phyloP scores from a whole-genome alignment of 1,284 basidiomycete species.

The Athelia sp. region DNA sequence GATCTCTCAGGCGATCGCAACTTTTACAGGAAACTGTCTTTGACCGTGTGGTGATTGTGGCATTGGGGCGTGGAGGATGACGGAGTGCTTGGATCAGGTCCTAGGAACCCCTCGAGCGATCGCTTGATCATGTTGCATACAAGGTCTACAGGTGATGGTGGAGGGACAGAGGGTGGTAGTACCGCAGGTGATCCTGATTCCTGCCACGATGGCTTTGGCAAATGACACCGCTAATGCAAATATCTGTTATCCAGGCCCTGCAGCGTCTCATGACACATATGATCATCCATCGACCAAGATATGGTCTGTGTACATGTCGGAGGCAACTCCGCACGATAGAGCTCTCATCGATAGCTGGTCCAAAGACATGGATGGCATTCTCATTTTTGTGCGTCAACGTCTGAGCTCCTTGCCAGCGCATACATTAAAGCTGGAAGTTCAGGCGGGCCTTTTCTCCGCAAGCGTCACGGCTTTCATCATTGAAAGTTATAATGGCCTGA shows the following conservation, averaged over 20 bases:
- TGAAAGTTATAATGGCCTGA: slow-evolving; percentile 33
- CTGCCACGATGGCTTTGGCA: no score
- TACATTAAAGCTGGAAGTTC: neutral
- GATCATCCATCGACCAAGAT: slow-evolving; percentile 5
- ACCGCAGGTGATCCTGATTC: no score
- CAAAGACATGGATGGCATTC: slow-evolving; percentile 8
- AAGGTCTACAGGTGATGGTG: no score
- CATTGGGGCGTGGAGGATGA: no score
- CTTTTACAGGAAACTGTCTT: no score
- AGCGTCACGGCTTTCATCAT: slow-evolving; percentile 40
- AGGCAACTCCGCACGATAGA: slow-evolving; percentile 5
- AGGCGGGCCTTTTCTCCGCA: slow-evolving; percentile 39
- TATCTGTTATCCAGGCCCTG: slow-evolving; percentile 3
- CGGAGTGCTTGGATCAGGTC: no score
- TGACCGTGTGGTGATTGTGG: no score
- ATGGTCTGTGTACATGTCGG: slow-evolving; percentile 9
- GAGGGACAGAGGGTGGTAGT: no score
- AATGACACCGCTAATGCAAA: no score
- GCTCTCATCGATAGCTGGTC: slow-evolving; percentile 9
- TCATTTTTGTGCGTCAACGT: slow-evolving; percentile 11
- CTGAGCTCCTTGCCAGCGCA: neutral
- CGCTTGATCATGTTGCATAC: no score
- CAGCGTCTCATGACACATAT: slow-evolving; percentile 5
- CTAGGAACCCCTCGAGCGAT: no score
- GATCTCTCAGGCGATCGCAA: no score